Conservation (phyloP, 2,329 filamentous ascomycete genomes). For the Ophiosphaerella korrae region DNA sequence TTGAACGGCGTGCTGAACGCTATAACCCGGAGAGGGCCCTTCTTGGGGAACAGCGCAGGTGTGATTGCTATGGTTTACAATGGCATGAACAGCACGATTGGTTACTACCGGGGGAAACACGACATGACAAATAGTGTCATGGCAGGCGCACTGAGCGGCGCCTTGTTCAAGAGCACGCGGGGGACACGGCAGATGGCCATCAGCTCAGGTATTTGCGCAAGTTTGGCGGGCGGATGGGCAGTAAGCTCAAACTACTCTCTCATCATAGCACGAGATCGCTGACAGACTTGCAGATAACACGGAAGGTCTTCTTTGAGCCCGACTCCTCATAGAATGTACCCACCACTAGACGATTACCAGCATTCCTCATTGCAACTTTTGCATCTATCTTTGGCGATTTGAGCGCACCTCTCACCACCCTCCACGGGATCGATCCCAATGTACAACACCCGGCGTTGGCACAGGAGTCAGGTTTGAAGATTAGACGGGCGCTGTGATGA, state of each 20-base stretch:
- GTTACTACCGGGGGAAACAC: constrained; percentile 47
- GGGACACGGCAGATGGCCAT: constrained; percentile 92
- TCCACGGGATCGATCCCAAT: constrained; percentile 5
- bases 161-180: constrained; percentile 95
- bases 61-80: constrained; percentile 98
- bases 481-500: constrained; percentile 1
- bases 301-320: constrained; percentile 35
- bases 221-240: constrained; percentile 85
- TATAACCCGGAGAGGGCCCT: constrained; percentile 89
- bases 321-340: constrained; percentile 6
- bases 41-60: constrained; percentile 93
- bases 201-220: constrained; percentile 86
- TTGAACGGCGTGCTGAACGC: constrained; percentile 95
- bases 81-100: constrained; percentile 58
- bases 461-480: not conserved
- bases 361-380: not conserved
- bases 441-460: constrained; percentile 6
- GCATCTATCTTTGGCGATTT: constrained; percentile 4
- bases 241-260: constrained; percentile 54
- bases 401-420: constrained; percentile 10
- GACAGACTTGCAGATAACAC: constrained; percentile 24
- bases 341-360: not conserved
- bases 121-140: constrained; percentile 87
- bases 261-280: not conserved
- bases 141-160: constrained; percentile 85